Evolutionary conservation across 2,329 filamentous ascomycete species (phyloP).

Genomic region (Stromatinia cepivora): DNA sequence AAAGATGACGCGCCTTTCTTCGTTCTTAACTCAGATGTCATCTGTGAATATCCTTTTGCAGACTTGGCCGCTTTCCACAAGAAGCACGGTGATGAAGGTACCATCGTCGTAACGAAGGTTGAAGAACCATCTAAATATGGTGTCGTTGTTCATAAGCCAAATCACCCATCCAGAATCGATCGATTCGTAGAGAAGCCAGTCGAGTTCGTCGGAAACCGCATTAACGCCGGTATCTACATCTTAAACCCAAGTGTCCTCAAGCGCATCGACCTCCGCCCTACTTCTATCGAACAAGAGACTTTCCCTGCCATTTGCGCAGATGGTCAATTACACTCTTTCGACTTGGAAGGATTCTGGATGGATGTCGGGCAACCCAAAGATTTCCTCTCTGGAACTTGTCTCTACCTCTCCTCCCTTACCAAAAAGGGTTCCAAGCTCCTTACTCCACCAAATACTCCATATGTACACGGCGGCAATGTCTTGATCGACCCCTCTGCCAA

Average conservation of each 20-base stretch:
- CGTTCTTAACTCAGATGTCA: conserved; percentile 97
- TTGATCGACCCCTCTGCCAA: conserved; percentile 91
- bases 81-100: conserved; percentile 89
- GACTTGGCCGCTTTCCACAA: conserved; percentile 91
- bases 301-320: conserved; percentile 93
- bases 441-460: conserved; percentile 70
- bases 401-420: conserved; percentile 89
- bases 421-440: conserved; percentile 89
- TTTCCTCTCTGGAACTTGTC: conserved; percentile 92
- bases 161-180: conserved; percentile 88
- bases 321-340: conserved; percentile 90
- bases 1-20: conserved; percentile 97
- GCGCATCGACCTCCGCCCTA: conserved; percentile 93
- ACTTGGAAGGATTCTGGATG: conserved; percentile 99
- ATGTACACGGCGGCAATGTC: conserved; percentile 90
- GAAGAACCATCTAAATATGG: conserved; percentile 99
- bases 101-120: conserved; percentile 97
- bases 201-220: conserved; percentile 97
- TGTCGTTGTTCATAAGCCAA: conserved; percentile 96
- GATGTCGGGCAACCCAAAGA: conserved; percentile 98
- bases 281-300: conserved; percentile 97
- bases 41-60: conserved; percentile 95
- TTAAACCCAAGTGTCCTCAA: conserved; percentile 88
- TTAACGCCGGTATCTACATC: conserved; percentile 98
- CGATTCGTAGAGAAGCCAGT: conserved; percentile 99